phyloP scores from a whole-genome alignment of 768 basidiomycete species.

The Rhodotorula taiwanensis region DNA sequence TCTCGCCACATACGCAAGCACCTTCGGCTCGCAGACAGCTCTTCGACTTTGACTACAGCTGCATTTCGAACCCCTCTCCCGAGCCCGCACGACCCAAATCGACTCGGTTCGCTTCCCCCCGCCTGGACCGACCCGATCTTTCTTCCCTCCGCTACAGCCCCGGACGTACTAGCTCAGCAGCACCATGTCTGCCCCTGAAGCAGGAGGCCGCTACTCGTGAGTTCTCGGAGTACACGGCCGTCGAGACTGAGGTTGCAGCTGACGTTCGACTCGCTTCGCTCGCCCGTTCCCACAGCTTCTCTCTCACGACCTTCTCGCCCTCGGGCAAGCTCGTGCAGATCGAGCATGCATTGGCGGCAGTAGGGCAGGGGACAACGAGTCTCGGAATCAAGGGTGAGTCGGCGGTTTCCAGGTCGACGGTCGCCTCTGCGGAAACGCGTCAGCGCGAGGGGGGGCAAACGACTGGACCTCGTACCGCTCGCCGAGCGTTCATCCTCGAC shows the following conservation, averaged over 20 bases:
- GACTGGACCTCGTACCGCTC: too few species aligned
- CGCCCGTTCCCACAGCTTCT: slow-evolving; percentile 53
- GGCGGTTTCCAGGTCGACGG: not conserved
- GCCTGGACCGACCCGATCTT: too few species aligned
- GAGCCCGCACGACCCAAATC: too few species aligned
- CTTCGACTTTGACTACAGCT: too few species aligned
- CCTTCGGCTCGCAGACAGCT: too few species aligned
- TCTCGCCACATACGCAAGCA: too few species aligned
- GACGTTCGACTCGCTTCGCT: not conserved
- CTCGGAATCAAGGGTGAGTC: slow-evolving; percentile 91
- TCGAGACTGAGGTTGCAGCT: too few species aligned
- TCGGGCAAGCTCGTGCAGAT: slow-evolving; percentile 77
- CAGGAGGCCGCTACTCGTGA: slow-evolving; percentile 46
- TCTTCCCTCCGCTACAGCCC: too few species aligned
- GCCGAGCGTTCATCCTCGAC: too few species aligned
- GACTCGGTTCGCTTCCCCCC: too few species aligned
- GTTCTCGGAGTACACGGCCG: not conserved
- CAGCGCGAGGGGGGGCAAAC: not conserved
- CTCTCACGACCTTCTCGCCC: slow-evolving; percentile 97
- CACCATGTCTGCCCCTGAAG: slow-evolving; percentile 43
- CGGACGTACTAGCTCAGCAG: too few species aligned
- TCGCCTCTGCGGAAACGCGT: not conserved
- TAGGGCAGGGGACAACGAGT: slow-evolving; percentile 79
- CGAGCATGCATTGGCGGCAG: slow-evolving; percentile 96
- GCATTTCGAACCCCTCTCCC: too few species aligned